Conservation (phyloP, 306 rosid species). For the Pyrus bretschneideri region DNA sequence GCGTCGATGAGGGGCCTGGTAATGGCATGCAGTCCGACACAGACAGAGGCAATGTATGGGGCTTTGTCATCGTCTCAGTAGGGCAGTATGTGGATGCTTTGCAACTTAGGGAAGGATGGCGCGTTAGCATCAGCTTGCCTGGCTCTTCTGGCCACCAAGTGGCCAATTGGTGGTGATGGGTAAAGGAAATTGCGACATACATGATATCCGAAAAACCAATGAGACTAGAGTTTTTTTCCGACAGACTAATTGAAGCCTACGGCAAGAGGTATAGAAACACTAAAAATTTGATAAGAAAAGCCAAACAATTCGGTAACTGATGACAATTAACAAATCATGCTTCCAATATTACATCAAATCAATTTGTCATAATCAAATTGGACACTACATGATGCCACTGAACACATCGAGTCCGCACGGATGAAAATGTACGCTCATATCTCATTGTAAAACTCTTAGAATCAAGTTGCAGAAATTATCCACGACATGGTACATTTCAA, state of each 20-base stretch:
- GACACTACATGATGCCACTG: not conserved
- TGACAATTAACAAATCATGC: not conserved
- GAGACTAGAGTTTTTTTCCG: too few relatives aligned
- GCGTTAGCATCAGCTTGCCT: constrained; percentile 20
- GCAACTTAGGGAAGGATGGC: constrained; percentile 15
- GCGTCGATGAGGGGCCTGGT: not conserved
- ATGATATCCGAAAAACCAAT: not conserved
- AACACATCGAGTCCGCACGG: not conserved
- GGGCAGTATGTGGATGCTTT: constrained; percentile 23
- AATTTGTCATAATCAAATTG: not conserved
- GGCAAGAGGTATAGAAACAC: not conserved
- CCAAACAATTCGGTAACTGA: not conserved
- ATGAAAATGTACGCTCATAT: not conserved
- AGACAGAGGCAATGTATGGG: constrained; percentile 19
- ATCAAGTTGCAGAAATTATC: not conserved
- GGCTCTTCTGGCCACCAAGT: constrained; percentile 31
- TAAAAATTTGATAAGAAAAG: not conserved
- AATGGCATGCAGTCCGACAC: not conserved
- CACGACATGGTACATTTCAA: not conserved
- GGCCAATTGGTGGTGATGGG: constrained; percentile 32
- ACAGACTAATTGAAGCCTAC: not conserved
- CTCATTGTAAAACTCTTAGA: not conserved
- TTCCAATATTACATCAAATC: not conserved
- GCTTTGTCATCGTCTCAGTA: constrained; percentile 15
- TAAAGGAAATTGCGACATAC: constrained; percentile 7